phyloP scores from a whole-genome alignment of 2,329 filamentous ascomycete species.

The Trichoderma oligosporum region DNA sequence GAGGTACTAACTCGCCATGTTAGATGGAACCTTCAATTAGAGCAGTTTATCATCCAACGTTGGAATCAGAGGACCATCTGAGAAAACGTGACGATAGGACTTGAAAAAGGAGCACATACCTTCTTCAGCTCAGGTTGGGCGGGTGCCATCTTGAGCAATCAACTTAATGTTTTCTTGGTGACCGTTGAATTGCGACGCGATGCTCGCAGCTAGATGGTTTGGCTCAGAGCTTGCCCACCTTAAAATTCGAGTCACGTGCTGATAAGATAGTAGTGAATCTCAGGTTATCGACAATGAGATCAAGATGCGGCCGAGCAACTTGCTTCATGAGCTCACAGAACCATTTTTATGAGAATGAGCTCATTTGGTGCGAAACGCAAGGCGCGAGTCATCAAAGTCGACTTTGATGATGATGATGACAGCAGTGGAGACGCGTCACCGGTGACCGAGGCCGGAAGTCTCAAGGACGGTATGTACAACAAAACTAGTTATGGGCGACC shows the following conservation, averaged over 20 bases:
- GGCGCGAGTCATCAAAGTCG: constrained; percentile 69
- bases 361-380: constrained; percentile 60
- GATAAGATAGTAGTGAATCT: constrained; percentile 45
- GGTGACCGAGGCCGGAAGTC: constrained; percentile 26
- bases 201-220: constrained; percentile 24
- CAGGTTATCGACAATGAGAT: constrained; percentile 15
- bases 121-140: constrained; percentile 99
- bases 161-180: constrained; percentile 24
- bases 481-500: constrained; percentile 22
- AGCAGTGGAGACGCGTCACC: constrained; percentile 20
- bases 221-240: constrained; percentile 23
- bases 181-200: constrained; percentile 29
- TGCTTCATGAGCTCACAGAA: not conserved
- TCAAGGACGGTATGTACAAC: constrained; percentile 37
- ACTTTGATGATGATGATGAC: constrained; percentile 67
- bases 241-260: constrained; percentile 42
- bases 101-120: constrained; percentile 46
- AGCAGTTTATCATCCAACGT: not conserved
- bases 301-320: not conserved
- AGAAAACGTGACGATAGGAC: not conserved
- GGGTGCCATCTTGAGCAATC: constrained; percentile 76
- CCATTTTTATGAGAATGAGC: constrained; percentile 44
- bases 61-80: too few relatives aligned
- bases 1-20: constrained; percentile 68
- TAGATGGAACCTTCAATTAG: not conserved